phyloP scores from a whole-genome alignment of 1,139 yeast genomes.

The Casaregolazyma lundiana region DNA sequence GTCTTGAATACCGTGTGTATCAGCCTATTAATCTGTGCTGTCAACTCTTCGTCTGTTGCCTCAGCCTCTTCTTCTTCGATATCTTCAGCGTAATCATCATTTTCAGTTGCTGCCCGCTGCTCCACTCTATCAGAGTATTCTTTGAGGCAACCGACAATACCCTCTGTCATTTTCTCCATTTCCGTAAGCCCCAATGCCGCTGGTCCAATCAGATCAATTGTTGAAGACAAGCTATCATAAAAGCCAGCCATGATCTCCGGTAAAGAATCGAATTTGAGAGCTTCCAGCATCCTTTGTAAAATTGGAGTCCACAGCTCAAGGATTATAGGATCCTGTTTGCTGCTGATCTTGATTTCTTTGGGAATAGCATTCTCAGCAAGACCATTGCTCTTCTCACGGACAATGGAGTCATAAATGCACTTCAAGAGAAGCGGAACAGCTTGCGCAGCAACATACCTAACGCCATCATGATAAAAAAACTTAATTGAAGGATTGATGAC shows the following conservation, averaged over 20 bases:
- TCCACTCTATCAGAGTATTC: slow-evolving; percentile 71
- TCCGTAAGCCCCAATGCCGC: slow-evolving; percentile 53
- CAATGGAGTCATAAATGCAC: slow-evolving; percentile 55
- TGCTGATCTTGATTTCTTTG: neutral
- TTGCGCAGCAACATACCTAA: slow-evolving; percentile 83
- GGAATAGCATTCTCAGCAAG: slow-evolving; percentile 41
- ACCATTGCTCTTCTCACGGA: slow-evolving; percentile 23
- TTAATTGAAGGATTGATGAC: slow-evolving; percentile 85
- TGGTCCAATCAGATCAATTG: slow-evolving; percentile 63
- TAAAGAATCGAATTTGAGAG: slow-evolving; percentile 72
- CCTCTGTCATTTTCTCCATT: slow-evolving; percentile 52
- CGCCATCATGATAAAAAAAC: slow-evolving; percentile 91
- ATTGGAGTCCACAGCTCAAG: slow-evolving; percentile 69
- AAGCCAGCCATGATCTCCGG: slow-evolving; percentile 78
- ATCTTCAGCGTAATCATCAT: slow-evolving; percentile 64
- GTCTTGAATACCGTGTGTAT: slow-evolving; percentile 70
- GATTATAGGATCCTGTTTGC: slow-evolving; percentile 39
- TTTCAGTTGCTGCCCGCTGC: slow-evolving; percentile 66
- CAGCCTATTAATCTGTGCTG: slow-evolving; percentile 80
- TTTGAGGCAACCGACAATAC: slow-evolving; percentile 56
- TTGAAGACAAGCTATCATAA: slow-evolving; percentile 66
- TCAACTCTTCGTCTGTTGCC: slow-evolving; percentile 81
- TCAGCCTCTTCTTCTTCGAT: slow-evolving; percentile 72
- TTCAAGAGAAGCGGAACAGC: slow-evolving; percentile 73
- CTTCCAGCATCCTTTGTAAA: slow-evolving; percentile 62